These are phyloP conservation scores for Tubosaeta sp. DNA, from an alignment of 768 basidiomycete species.

Conservation along the genomic window DNA sequence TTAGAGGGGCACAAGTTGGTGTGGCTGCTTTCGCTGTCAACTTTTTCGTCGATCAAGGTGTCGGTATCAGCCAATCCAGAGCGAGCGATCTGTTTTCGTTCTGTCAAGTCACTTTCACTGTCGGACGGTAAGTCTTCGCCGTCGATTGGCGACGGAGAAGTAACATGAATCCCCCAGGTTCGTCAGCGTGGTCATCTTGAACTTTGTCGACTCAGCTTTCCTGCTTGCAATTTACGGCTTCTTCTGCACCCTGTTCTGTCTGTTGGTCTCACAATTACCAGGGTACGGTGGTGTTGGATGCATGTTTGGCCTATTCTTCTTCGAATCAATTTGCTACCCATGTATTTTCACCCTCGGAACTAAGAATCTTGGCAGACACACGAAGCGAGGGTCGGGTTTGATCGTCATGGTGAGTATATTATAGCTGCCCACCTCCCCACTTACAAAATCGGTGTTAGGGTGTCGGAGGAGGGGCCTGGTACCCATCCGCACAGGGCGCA, in stretches of 20 bases:
- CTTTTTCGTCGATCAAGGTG: conserved; percentile 59
- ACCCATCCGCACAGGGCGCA: conserved; percentile 55
- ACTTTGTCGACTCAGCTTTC: conserved; percentile 62
- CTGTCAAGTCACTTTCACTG: conserved; percentile 65
- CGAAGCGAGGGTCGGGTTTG: conserved; percentile 58
- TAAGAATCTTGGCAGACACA: conserved; percentile 57
- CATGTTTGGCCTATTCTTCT: conserved; percentile 66
- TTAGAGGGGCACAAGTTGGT: conserved; percentile 59
- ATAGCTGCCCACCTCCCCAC: not conserved
- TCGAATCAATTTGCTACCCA: conserved; percentile 74
- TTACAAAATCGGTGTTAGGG: conserved; percentile 31
- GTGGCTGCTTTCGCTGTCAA: conserved; percentile 69
- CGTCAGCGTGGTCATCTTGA: conserved; percentile 55
- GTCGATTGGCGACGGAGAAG: not conserved
- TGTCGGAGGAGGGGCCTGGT: conserved; percentile 68
- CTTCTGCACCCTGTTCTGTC: conserved; percentile 47
- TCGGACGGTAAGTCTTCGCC: conserved; percentile 43
- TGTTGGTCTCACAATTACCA: conserved; percentile 46
- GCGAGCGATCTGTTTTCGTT: conserved; percentile 68
- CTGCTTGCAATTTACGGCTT: conserved; percentile 52
- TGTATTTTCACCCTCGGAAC: conserved; percentile 65
- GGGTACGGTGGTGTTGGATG: conserved; percentile 56
- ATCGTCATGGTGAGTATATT: conserved; percentile 51
- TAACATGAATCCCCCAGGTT: conserved; percentile 40
- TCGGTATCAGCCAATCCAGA: conserved; percentile 46